phyloP scores from a whole-genome alignment of 2,329 filamentous ascomycete genomes.

The Epichloe hybrida region DNA sequence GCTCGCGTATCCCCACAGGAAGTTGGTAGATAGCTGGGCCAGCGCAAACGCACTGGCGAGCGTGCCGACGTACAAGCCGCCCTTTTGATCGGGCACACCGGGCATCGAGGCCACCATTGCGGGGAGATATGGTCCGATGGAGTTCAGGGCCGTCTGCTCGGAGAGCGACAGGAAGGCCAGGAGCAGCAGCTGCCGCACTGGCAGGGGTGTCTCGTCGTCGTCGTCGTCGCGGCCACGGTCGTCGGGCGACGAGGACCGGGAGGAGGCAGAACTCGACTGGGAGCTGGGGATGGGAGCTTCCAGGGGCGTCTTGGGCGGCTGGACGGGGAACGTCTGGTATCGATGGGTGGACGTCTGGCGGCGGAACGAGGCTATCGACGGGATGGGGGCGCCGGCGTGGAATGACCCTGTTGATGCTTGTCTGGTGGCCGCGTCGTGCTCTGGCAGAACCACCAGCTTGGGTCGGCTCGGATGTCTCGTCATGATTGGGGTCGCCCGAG shows the following conservation, averaged over 20 bases:
- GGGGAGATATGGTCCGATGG: slow-evolving; percentile 87
- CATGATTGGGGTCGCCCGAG: background rate
- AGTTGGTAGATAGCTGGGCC: slow-evolving; percentile 84
- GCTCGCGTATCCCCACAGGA: slow-evolving; percentile 41
- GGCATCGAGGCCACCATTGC: slow-evolving; percentile 83
- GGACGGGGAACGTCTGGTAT: slow-evolving; percentile 72
- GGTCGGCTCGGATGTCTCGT: slow-evolving; percentile 3
- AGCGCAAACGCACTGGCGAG: slow-evolving; percentile 86
- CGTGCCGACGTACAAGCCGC: slow-evolving; percentile 78
- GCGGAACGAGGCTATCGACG: slow-evolving; percentile 18
- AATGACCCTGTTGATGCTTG: slow-evolving; percentile 32
- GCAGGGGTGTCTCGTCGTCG: slow-evolving; percentile 49
- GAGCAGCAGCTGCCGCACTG: slow-evolving; percentile 67
- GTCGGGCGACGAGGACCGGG: slow-evolving; percentile 10
- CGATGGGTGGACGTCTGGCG: slow-evolving; percentile 37
- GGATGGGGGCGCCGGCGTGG: slow-evolving; percentile 38
- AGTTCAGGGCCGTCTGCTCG: slow-evolving; percentile 94
- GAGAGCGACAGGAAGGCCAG: slow-evolving; percentile 79
- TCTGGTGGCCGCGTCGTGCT: slow-evolving; percentile 6
- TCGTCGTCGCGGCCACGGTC: slow-evolving; percentile 22
- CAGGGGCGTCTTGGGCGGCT: slow-evolving; percentile 54
- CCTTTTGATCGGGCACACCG: slow-evolving; percentile 55
- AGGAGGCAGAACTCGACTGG: slow-evolving; percentile 8
- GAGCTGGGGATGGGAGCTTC: slow-evolving; percentile 17
- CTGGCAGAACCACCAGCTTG: background rate